Conservation (phyloP, 1,284 basidiomycete genomes). For the Naganishia liquefaciens region DNA sequence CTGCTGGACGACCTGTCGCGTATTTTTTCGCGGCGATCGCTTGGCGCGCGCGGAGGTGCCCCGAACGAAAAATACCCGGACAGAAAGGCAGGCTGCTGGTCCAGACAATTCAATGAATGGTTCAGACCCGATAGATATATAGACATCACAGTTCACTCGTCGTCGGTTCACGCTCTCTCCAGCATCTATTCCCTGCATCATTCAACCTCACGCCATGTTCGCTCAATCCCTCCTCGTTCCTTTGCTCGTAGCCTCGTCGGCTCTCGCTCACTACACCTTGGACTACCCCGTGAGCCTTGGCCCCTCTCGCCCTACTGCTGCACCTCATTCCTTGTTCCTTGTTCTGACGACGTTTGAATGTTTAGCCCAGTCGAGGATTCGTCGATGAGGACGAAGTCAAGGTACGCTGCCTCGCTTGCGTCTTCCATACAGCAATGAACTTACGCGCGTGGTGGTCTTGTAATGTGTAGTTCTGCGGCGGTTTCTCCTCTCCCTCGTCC, state of each 20-base stretch:
- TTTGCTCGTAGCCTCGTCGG: constrained; percentile 50
- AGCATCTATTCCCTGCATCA: background rate
- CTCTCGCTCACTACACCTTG: constrained; percentile 68
- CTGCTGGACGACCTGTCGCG: background rate
- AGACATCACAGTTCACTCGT: no score
- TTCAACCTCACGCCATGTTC: constrained; percentile 8
- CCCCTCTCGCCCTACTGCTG: constrained; percentile 31
- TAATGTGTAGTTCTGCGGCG: constrained; percentile 51
- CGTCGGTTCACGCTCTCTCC: background rate
- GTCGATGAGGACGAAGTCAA: constrained; percentile 62
- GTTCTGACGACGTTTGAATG: background rate
- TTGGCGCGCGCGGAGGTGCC: no score
- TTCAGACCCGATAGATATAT: no score
- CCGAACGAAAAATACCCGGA: constrained; percentile 3
- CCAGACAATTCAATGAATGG: background rate
- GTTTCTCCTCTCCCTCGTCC: constrained; percentile 49
- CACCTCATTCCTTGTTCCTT: no score
- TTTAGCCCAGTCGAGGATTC: constrained; percentile 62
- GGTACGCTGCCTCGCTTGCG: constrained; percentile 58
- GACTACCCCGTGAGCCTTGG: constrained; percentile 58
- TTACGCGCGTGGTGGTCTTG: background rate
- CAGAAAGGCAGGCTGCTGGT: background rate
- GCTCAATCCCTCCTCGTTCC: constrained; percentile 26
- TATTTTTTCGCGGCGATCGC: constrained; percentile 2
- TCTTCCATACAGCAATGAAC: background rate